Percentiles rank a stretch among this genome's conserved stretches.
These are phyloP conservation scores for Apiospora koreana DNA, from an alignment of 2,329 filamentous ascomycete species.

Conservation along the genomic window DNA sequence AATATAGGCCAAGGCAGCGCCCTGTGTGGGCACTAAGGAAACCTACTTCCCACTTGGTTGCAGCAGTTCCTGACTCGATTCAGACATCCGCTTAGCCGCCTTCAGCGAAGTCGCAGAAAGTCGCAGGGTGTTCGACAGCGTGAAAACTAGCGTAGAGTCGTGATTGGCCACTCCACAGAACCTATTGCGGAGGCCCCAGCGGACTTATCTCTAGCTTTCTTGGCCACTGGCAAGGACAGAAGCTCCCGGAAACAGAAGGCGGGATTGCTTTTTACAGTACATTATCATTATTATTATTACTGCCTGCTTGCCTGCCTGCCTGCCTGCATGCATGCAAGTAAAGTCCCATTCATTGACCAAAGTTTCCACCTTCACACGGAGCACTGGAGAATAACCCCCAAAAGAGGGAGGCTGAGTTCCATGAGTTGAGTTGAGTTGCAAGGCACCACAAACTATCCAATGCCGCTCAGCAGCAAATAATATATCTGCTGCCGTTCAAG, in stretches of 20 bases:
- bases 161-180: slow-evolving; percentile 19
- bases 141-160: slow-evolving; percentile 10
- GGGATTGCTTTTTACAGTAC: slow-evolving; percentile 10
- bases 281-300: slow-evolving; percentile 5
- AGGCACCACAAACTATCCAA: neutral
- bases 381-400: neutral
- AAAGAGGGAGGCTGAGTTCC: neutral
- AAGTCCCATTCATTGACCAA: neutral
- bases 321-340: neutral
- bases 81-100: slow-evolving; percentile 6
- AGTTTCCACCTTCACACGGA: neutral
- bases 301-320: neutral
- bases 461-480: neutral
- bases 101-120: slow-evolving; percentile 6
- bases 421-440: neutral
- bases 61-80: slow-evolving; percentile 11
- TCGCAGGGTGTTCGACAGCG: slow-evolving; percentile 10
- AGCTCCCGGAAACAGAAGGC: slow-evolving; percentile 13
- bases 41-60: slow-evolving; percentile 2
- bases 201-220: slow-evolving; percentile 8
- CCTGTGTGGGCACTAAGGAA: slow-evolving; percentile 1
- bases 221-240: neutral
- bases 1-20: slow-evolving; percentile 2
- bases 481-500: neutral
- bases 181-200: slow-evolving; percentile 15